A percentile compares a stretch with the other conserved stretches of the same genome.
Conservation (phyloP, 75 land plant species). For the Pinus albicaulis region DNA sequence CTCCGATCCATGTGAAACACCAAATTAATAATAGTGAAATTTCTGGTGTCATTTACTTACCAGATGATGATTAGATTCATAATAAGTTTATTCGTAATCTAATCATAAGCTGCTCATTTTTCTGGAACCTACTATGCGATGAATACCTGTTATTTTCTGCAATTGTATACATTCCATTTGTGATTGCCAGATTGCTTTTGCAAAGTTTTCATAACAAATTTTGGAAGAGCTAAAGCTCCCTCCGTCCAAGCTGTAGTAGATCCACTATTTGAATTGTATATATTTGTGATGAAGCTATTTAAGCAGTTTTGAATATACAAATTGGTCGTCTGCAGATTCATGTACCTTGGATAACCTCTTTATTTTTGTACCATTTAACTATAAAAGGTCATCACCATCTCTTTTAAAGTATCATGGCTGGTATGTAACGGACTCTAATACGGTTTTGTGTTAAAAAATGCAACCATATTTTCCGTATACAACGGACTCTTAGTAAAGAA, state of each 20-base stretch:
- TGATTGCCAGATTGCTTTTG: background rate
- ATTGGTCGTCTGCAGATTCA: background rate
- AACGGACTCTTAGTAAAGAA: background rate
- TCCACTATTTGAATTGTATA: background rate
- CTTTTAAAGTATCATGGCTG: background rate
- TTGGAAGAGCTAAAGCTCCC: background rate
- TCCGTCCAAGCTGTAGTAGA: background rate
- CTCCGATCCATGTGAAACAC: background rate
- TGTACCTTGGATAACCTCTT: background rate
- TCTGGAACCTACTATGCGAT: background rate
- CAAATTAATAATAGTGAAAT: slow-evolving; percentile 3
- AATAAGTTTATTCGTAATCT: background rate
- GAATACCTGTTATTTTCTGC: background rate
- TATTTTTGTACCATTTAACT: background rate
- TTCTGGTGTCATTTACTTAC: background rate
- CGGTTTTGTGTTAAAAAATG: too few species aligned
- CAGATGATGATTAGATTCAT: background rate
- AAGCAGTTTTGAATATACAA: background rate
- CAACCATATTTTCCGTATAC: too few species aligned
- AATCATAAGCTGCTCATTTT: background rate
- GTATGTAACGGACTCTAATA: background rate
- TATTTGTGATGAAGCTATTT: slow-evolving; percentile 2
- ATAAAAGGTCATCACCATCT: background rate
- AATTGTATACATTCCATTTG: background rate
- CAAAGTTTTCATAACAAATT: background rate